Base-by-base conservation (phyloP, 768 basidiomycete genomes). In the Boletus rubropictus region DNA sequence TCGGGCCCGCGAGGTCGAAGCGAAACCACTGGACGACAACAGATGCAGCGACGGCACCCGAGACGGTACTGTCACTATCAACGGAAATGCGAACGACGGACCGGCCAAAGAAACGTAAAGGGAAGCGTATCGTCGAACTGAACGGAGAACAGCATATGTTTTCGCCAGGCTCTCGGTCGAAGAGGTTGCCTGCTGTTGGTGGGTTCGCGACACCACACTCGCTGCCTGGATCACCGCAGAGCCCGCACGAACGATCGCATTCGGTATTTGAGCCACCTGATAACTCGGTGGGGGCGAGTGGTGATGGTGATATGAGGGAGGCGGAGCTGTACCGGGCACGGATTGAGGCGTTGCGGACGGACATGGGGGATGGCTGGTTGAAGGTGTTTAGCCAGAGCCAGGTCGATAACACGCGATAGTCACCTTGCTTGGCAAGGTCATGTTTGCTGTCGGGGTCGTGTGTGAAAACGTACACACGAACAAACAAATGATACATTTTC, bases 281-380 rank as follows among this genome's bases (percentile, higher is more conserved):
- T 36, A 36, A 29, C 20, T 22, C 34, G 1, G 32, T 11, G 20
- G 52, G 35, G 39, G 42, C 21, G 7, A 22, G 28, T 8, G 49
- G 22, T 7, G 48, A 57, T 27, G 59, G 60, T 21, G 69, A 72
- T 58, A 63, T 76, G 49, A 58, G 70, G 54, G 74, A 78, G 52
- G 85, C 77, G 21, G 89, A 89, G 48, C 76, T 81, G 36, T 89
- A 86, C 63, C 75, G 91, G 39, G 77, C 79, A 46, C 76, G 76
- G 56, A 85, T 94, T 42, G 91, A 93, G 71, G 83, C 83, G 15
- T 58, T 94, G 63, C 82, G 88, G 64, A 75, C 80, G 49, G 91
- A 94, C 58, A 90, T 93, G 75, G 91, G 91, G 2, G 91, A 93
- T 20, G 81, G 82, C 9, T 94, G 89, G 89, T 59, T 94, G 59